phyloP scores from a whole-genome alignment of 768 basidiomycete genomes.

The Tylopilus vinaceipallidus region DNA sequence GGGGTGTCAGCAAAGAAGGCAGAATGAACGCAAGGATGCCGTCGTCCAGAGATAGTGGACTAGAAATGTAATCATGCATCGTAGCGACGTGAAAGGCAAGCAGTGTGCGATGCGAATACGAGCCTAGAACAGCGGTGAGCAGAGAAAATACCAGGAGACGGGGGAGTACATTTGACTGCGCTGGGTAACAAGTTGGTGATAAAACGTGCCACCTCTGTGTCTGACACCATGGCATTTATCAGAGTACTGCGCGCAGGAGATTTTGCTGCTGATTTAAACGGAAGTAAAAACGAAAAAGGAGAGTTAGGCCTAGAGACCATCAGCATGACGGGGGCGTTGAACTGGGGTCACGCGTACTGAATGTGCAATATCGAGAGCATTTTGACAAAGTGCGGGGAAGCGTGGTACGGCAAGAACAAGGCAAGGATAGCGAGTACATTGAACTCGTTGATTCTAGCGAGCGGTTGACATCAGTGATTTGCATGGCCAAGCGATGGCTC shows the following conservation, averaged over 20 bases:
- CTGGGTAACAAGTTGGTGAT: slow-evolving; percentile 61
- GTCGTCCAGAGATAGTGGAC: slow-evolving; percentile 56
- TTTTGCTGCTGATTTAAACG: slow-evolving; percentile 76
- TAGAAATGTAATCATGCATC: slow-evolving; percentile 75
- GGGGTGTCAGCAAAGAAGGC: slow-evolving; percentile 59
- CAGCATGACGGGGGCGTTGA: neutral
- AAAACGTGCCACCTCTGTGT: slow-evolving; percentile 70
- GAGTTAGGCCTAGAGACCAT: slow-evolving; percentile 49
- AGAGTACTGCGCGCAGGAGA: slow-evolving; percentile 70
- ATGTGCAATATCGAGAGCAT: slow-evolving; percentile 86
- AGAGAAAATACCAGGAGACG: neutral
- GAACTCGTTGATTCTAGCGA: slow-evolving; percentile 83
- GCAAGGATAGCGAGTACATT: slow-evolving; percentile 76
- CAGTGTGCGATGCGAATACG: slow-evolving; percentile 62
- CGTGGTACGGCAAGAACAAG: slow-evolving; percentile 92
- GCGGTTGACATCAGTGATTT: neutral
- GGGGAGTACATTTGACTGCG: slow-evolving; percentile 43
- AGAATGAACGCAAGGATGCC: slow-evolving; percentile 63
- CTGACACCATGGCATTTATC: slow-evolving; percentile 73
- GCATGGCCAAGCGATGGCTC: slow-evolving; percentile 14
- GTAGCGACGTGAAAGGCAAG: slow-evolving; percentile 80
- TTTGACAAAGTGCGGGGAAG: slow-evolving; percentile 91
- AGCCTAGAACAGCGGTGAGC: slow-evolving; percentile 25
- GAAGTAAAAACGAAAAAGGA: slow-evolving; percentile 64
- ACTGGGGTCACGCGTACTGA: slow-evolving; percentile 43